These are phyloP conservation scores for Paraphoma chrysanthemicola DNA, from an alignment of 2,329 filamentous ascomycete species.

Conservation along the genomic window DNA sequence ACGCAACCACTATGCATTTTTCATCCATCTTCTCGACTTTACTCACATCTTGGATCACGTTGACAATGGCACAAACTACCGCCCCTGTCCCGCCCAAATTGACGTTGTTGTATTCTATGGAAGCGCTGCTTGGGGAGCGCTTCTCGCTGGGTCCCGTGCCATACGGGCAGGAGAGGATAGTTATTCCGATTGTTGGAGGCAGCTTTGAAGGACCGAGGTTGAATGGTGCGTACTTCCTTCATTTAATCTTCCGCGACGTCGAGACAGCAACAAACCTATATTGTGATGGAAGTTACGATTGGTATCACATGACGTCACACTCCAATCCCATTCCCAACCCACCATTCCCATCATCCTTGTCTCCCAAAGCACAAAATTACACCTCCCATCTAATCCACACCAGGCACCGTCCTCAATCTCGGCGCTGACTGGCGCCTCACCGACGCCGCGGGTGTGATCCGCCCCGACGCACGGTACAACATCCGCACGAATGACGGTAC, in stretches of 20 bases:
- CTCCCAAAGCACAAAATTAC: neutral
- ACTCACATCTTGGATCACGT: constrained; percentile 6
- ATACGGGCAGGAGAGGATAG: constrained; percentile 28
- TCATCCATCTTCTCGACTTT: constrained; percentile 6
- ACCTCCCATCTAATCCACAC: neutral
- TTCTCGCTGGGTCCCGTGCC: constrained; percentile 30
- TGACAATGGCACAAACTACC: constrained; percentile 19
- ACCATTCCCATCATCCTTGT: neutral
- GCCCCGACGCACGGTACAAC: constrained; percentile 47
- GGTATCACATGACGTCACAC: constrained; percentile 8
- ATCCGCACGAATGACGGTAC: constrained; percentile 45
- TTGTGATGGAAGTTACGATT: neutral
- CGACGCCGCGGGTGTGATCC: constrained; percentile 29
- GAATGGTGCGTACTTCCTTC: constrained; percentile 22
- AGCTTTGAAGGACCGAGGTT: constrained; percentile 36
- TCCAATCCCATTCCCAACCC: neutral
- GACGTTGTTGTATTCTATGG: constrained; percentile 34
- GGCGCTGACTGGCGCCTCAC: constrained; percentile 50
- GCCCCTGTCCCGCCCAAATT: constrained; percentile 22
- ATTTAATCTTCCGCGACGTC: neutral
- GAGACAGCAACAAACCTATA: neutral
- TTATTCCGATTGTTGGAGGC: constrained; percentile 40
- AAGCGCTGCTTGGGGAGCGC: constrained; percentile 22
- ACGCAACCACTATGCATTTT: constrained; percentile 17
- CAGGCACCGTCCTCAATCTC: constrained; percentile 41